A percentile compares a stretch with the other conserved stretches of the same genome.
Conservation (phyloP, 179 eudicot genomes). For the Spinacia oleracea region DNA sequence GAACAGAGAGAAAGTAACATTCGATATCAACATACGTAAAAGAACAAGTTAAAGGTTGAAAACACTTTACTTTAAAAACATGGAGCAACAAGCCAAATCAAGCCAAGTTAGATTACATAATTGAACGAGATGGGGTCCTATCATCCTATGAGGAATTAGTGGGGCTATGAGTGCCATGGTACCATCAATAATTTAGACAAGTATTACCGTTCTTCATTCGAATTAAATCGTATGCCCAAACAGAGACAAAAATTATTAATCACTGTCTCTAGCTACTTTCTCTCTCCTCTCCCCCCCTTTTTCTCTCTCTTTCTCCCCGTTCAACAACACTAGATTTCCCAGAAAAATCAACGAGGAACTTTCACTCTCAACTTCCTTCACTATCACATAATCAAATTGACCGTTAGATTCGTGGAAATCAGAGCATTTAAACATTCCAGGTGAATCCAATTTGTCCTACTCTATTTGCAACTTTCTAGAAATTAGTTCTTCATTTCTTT, state of each 20-base stretch:
- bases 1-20: too few relatives aligned
- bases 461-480: not conserved
- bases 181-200: not conserved
- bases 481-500: not conserved
- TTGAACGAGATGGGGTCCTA: not conserved
- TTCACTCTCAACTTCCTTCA: not conserved
- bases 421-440: not conserved
- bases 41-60: too few relatives aligned
- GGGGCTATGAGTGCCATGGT: not conserved
- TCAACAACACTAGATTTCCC: not conserved
- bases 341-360: not conserved
- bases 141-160: not conserved
- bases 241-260: not conserved
- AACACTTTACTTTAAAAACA: too few relatives aligned
- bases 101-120: too few relatives aligned
- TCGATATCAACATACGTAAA: too few relatives aligned
- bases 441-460: not conserved
- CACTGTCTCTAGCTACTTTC: not conserved
- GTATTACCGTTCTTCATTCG: constrained; percentile 4
- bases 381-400: not conserved
- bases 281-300: not conserved
- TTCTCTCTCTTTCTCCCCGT: not conserved
- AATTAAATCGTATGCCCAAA: not conserved
- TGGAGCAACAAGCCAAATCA: too few relatives aligned
- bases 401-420: not conserved